Percentiles rank a stretch among this genome's conserved stretches.
Conservation (phyloP, 768 basidiomycete genomes). For the Russula dissimulans region DNA sequence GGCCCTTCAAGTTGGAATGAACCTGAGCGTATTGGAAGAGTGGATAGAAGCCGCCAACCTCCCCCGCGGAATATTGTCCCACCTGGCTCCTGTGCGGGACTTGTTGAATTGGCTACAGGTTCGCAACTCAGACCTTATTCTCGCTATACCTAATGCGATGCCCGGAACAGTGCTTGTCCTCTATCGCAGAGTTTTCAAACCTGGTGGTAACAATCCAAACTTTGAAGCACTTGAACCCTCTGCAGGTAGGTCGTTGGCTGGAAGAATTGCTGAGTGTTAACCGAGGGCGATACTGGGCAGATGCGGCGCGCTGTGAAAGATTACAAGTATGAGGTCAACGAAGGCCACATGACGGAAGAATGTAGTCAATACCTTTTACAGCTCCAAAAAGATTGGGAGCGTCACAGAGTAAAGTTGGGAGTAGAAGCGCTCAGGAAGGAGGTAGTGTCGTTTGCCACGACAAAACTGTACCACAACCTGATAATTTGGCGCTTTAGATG, state of each 20-base stretch:
- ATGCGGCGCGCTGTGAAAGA: constrained; percentile 92
- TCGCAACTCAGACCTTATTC: not conserved
- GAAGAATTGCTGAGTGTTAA: not conserved
- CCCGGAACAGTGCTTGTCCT: constrained; percentile 61
- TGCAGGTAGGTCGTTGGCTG: constrained; percentile 51
- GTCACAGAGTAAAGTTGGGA: constrained; percentile 77
- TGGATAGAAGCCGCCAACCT: constrained; percentile 81
- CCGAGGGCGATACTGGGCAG: constrained; percentile 28
- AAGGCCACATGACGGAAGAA: constrained; percentile 89
- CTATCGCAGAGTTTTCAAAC: constrained; percentile 78
- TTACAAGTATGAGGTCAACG: constrained; percentile 89
- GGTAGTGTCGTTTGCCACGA: constrained; percentile 32
- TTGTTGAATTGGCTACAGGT: constrained; percentile 80
- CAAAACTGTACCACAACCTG: not conserved
- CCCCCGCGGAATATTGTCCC: constrained; percentile 66
- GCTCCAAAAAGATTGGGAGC: constrained; percentile 96
- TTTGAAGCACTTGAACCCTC: constrained; percentile 79
- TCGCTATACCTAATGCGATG: constrained; percentile 17
- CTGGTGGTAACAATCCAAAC: constrained; percentile 86
- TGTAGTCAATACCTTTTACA: constrained; percentile 91
- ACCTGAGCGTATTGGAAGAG: constrained; percentile 77
- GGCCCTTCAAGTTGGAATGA: constrained; percentile 85
- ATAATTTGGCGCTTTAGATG: constrained; percentile 37
- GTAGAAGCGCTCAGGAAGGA: constrained; percentile 81
- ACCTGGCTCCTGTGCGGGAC: constrained; percentile 79